Percentiles rank a stretch among this genome's conserved stretches.
Evolutionary conservation across 306 rosid species (phyloP).

Genomic region (Medicago lupulina): DNA sequence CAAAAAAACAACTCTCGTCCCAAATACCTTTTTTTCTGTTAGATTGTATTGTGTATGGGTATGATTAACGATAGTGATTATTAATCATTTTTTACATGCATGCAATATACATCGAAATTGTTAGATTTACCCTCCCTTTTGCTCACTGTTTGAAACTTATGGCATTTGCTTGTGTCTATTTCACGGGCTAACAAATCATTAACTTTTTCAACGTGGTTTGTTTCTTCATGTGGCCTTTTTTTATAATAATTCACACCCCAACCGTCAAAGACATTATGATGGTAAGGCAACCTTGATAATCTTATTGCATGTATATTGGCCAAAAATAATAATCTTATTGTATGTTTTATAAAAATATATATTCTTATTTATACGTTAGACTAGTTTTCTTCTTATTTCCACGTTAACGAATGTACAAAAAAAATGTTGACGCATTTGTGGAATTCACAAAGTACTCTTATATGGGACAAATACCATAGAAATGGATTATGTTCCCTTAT

Average conservation of each 20-base stretch:
- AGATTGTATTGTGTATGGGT: no score
- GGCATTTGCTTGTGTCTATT: conserved; percentile 8
- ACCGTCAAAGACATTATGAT: conserved; percentile 17
- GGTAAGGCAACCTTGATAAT: background rate
- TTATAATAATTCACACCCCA: conserved; percentile 16
- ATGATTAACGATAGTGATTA: background rate
- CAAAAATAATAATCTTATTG: background rate
- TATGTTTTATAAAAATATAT: background rate
- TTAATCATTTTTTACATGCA: background rate
- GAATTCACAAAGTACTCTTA: background rate
- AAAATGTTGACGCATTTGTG: background rate
- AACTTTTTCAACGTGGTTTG: conserved; percentile 16
- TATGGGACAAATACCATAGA: background rate
- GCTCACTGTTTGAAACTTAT: background rate
- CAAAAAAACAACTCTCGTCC: no score
- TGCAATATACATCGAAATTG: background rate
- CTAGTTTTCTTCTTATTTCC: no score
- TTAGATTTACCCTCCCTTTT: background rate
- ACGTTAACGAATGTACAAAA: no score
- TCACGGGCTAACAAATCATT: conserved; percentile 20
- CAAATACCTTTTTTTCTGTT: no score
- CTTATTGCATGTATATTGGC: background rate
- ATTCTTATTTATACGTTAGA: no score
- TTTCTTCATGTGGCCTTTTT: conserved; percentile 30
- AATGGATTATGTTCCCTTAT: background rate